phyloP scores from a whole-genome alignment of 225 moss, liverwort and hornwort genomes.

The Physcomitrellopsis africana region DNA sequence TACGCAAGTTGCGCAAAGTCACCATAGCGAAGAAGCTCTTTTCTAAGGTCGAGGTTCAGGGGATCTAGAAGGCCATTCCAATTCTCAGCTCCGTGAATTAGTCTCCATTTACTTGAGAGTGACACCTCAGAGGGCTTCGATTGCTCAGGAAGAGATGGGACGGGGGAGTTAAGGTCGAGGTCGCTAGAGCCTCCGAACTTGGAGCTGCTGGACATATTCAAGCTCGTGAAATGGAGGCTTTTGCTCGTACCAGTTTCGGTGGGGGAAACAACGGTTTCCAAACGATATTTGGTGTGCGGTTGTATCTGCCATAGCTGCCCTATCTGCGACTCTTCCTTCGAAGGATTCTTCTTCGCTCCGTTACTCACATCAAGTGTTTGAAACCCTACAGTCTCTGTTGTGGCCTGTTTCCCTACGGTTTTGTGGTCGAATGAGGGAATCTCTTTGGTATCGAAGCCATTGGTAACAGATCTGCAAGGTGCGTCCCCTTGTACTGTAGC shows the following conservation, averaged over 20 bases:
- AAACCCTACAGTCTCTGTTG: background rate
- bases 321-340: slow-evolving; percentile 20
- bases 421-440: slow-evolving; percentile 11
- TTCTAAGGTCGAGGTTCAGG: slow-evolving; percentile 51
- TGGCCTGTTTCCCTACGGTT: background rate
- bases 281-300: background rate
- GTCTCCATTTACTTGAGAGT: slow-evolving; percentile 51
- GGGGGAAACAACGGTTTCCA: slow-evolving; percentile 2
- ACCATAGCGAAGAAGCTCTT: slow-evolving; percentile 68
- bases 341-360: slow-evolving; percentile 10
- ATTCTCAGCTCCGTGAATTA: slow-evolving; percentile 53
- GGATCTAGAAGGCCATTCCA: slow-evolving; percentile 64
- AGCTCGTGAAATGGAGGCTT: slow-evolving; percentile 56
- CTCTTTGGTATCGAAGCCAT: background rate
- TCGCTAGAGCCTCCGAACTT: slow-evolving; percentile 44
- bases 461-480: slow-evolving; percentile 9
- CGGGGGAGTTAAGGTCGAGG: slow-evolving; percentile 25
- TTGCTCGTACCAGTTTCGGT: slow-evolving; percentile 19
- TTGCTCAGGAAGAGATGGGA: slow-evolving; percentile 11
- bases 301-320: background rate
- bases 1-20: slow-evolving; percentile 65
- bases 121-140: slow-evolving; percentile 30
- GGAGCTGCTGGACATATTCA: slow-evolving; percentile 46
- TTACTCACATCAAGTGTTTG: background rate
- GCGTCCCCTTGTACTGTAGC: slow-evolving; percentile 26